Evolutionary conservation across 2,329 filamentous ascomycete genomes (phyloP).

Genomic region (Furcasterigmium sp.): DNA sequence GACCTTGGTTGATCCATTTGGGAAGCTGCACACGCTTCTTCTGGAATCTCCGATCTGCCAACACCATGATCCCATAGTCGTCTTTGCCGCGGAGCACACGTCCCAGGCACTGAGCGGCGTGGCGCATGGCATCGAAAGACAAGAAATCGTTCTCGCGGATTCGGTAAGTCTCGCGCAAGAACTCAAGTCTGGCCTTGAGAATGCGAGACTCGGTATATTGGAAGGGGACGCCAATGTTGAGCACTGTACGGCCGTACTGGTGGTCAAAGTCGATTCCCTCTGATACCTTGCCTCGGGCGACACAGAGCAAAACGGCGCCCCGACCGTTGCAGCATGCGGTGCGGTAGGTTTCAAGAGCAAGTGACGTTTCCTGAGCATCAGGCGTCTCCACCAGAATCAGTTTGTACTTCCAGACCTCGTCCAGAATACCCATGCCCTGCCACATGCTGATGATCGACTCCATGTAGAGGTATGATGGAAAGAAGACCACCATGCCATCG

Average conservation of each 20-base stretch:
- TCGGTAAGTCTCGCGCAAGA: slow-evolving; percentile 92
- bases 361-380: slow-evolving; percentile 92
- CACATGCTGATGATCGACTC: slow-evolving; percentile 98
- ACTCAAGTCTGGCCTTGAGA: slow-evolving; percentile 90
- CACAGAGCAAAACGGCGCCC: slow-evolving; percentile 87
- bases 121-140: slow-evolving; percentile 99
- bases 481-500: slow-evolving; percentile 98
- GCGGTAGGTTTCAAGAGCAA: slow-evolving; percentile 93
- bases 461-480: slow-evolving; percentile 98
- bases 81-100: slow-evolving; percentile 94
- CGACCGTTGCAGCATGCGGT: slow-evolving; percentile 97
- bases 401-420: slow-evolving; percentile 99
- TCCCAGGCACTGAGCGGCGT: slow-evolving; percentile 92
- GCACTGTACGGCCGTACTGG: slow-evolving; percentile 90
- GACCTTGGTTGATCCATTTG: slow-evolving; percentile 91
- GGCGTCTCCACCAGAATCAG: slow-evolving; percentile 96
- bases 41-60: slow-evolving; percentile 88
- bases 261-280: slow-evolving; percentile 99
- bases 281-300: slow-evolving; percentile 93
- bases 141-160: slow-evolving; percentile 97
- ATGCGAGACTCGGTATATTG: slow-evolving; percentile 98
- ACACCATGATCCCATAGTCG: slow-evolving; percentile 99
- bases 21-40: slow-evolving; percentile 88
- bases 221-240: slow-evolving; percentile 96
- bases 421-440: slow-evolving; percentile 97